A percentile compares a stretch with the other conserved stretches of the same genome.
phyloP scores from a whole-genome alignment of 2,329 filamentous ascomycete genomes.

The Botryotinia globosa region DNA sequence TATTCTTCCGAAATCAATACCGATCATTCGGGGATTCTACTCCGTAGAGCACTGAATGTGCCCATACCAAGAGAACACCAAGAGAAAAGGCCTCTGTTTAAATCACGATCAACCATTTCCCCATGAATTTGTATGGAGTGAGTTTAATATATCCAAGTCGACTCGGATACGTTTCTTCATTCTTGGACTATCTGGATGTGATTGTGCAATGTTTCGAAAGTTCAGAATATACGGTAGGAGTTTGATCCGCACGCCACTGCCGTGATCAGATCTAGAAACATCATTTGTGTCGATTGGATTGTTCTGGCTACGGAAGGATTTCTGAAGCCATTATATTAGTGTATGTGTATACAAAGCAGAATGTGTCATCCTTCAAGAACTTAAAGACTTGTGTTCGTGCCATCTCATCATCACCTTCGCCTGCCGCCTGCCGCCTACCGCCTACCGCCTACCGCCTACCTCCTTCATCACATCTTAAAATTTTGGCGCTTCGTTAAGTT shows the following conservation, averaged over 20 bases:
- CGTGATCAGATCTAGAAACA: not conserved
- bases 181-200: not conserved
- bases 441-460: too few relatives aligned
- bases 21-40: not conserved
- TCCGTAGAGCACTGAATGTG: slow-evolving; percentile 2
- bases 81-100: not conserved
- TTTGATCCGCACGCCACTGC: not conserved
- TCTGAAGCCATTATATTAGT: not conserved
- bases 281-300: not conserved
- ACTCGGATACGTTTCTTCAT: not conserved
- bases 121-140: not conserved
- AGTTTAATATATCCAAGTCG: too few relatives aligned
- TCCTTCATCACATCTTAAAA: not conserved
- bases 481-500: not conserved
- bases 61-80: not conserved
- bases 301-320: not conserved
- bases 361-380: not conserved
- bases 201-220: not conserved
- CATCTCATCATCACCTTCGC: not conserved
- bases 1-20: not conserved
- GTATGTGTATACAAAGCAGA: not conserved
- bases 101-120: not conserved
- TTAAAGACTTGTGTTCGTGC: not conserved
- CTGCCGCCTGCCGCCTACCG: too few relatives aligned
- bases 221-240: not conserved